Evolutionary conservation across 306 rosid species (phyloP), one percentile per base, ranked within the genome.

Genomic region (Medicago lupulina): DNA sequence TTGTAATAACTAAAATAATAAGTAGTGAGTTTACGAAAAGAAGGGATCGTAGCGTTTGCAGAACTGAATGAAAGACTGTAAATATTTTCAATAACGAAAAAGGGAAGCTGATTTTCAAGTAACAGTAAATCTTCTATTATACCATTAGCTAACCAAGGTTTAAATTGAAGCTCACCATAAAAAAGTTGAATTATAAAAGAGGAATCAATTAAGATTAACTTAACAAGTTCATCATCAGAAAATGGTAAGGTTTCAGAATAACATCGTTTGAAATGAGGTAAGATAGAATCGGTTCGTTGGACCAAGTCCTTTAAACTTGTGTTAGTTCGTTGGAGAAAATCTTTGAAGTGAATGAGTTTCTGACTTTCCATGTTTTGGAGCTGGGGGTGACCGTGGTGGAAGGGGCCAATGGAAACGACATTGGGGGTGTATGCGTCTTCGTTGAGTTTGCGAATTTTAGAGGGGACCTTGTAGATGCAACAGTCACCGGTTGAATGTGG

Each of bases 331-430:
- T 59, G 0, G 5, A 61, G 34, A n/a, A 80, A 80, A 0, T n/a
- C 4, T 40, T 77, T 80, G 71, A 73, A 57, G 7, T 61, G 76
- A 4, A 15, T 10, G 3, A 62, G 75, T 31, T 84, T 77, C 34
- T 74, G 25, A 0, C 43, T 66, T 64, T 77, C 76, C 73, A 84
- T 46, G 73, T 58, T 77, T 19, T 47, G 76, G 5, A 81, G 57
- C 9, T 25, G 60, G 2, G 51, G 31, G 0, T 28, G 31, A 28
- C 31, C 31, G 15, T 15, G 71, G 79, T 81, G 78, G 68, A 63
- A 28, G 85, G 85, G 31, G 12, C 87, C 87, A 2, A 81, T 77
- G 11, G 87, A 84, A 72, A 84, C 62, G 55, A 76, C 53, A 5
- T 34, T 73, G 17, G 87, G 85, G 8, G 85, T 74, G 58, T 77